Percentiles rank a stretch among this genome's conserved stretches.
These are phyloP conservation scores for Eucalyptus decipiens DNA, from an alignment of 345 rosid species.

Conservation along the genomic window DNA sequence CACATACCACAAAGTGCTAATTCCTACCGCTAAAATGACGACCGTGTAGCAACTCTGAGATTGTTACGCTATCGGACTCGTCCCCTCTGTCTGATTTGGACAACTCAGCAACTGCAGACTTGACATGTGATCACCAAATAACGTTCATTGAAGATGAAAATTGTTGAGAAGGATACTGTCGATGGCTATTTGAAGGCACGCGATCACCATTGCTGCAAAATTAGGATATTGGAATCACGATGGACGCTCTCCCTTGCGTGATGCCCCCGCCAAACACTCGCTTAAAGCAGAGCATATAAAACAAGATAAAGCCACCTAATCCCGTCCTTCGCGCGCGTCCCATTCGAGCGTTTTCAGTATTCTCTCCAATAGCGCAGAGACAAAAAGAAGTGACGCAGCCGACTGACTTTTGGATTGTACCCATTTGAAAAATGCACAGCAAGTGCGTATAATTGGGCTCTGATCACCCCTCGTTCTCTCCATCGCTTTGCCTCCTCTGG, in stretches of 20 bases:
- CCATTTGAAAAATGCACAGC: not conserved
- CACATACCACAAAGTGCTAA: not conserved
- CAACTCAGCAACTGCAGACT: slow-evolving; percentile 68
- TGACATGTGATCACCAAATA: slow-evolving; percentile 34
- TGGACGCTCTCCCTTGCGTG: not conserved
- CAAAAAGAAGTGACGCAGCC: not conserved
- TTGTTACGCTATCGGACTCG: slow-evolving; percentile 42
- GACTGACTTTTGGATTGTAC: not conserved
- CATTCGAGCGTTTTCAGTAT: not conserved
- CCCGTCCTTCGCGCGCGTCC: not conserved
- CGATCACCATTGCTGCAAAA: no score
- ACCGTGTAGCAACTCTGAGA: slow-evolving; percentile 63
- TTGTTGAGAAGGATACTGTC: no score
- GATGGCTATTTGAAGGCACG: no score
- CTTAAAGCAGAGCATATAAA: not conserved
- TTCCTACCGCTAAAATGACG: slow-evolving; percentile 77
- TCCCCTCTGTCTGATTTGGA: slow-evolving; percentile 72
- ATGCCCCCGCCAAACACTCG: not conserved
- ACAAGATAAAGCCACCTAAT: not conserved
- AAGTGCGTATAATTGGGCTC: not conserved
- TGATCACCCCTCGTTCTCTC: not conserved
- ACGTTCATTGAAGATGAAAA: no score
- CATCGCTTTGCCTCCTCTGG: not conserved
- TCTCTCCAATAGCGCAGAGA: not conserved
- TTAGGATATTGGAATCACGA: not conserved